Percentiles rank a stretch among this genome's conserved stretches.
Conservation (phyloP, 2,329 filamentous ascomycete genomes). For the Aspergillus nomiae region DNA sequence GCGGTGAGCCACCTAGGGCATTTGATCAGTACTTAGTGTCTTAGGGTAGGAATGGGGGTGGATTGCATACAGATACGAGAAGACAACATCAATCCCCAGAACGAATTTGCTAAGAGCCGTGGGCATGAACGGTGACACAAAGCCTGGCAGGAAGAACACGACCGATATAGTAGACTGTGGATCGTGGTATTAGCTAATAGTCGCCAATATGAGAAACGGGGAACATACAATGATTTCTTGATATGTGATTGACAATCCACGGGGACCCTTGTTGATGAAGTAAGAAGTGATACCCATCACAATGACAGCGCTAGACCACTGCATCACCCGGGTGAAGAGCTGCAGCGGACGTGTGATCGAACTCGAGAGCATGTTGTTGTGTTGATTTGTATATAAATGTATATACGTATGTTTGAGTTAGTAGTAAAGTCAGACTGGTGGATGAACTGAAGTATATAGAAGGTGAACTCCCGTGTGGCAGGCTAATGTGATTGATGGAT, state of each 20-base stretch:
- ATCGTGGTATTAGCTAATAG: constrained; percentile 8
- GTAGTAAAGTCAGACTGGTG: not conserved
- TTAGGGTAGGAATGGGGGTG: not conserved
- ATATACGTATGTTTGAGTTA: not conserved
- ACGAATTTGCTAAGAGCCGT: constrained; percentile 39
- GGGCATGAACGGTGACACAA: constrained; percentile 45
- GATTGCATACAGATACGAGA: constrained; percentile 46
- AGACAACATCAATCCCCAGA: constrained; percentile 45
- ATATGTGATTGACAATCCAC: constrained; percentile 40
- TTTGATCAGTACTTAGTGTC: constrained; percentile 4
- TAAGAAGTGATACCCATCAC: constrained; percentile 45
- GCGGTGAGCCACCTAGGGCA: constrained; percentile 47
- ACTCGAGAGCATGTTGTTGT: constrained; percentile 26
- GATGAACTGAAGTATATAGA: not conserved
- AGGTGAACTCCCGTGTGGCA: not conserved
- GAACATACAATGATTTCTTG: constrained; percentile 43
- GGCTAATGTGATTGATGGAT: not conserved
- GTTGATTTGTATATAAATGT: not conserved
- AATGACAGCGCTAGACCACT: constrained; percentile 44
- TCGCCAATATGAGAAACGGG: no score
- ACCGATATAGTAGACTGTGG: constrained; percentile 37
- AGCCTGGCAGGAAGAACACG: constrained; percentile 46
- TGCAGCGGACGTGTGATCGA: constrained; percentile 33
- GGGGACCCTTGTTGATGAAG: constrained; percentile 38
- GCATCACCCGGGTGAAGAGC: constrained; percentile 32